phyloP scores from a whole-genome alignment of 2,329 filamentous ascomycete species.

The Fusarium sp. region DNA sequence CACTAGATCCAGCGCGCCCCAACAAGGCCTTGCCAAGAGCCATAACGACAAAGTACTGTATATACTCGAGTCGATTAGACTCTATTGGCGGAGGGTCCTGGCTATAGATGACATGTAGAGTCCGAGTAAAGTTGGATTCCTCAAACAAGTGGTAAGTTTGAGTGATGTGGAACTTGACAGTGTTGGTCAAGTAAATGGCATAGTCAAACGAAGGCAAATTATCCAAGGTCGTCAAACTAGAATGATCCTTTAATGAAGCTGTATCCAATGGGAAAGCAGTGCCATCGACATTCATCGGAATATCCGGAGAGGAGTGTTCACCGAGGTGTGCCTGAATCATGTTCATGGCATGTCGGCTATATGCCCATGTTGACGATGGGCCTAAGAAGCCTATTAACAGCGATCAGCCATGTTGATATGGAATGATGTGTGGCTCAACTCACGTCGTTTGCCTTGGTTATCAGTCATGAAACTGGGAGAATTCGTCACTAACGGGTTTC shows the following conservation, averaged over 20 bases:
- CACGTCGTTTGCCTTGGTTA: neutral
- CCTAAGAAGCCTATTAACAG: slow-evolving; percentile 4
- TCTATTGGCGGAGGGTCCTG: neutral
- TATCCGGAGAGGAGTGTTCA: neutral
- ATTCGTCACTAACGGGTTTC: neutral
- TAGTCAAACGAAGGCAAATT: slow-evolving; percentile 13
- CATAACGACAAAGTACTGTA: slow-evolving; percentile 19
- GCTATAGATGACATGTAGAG: neutral
- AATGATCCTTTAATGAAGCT: neutral
- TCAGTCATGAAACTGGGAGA: neutral
- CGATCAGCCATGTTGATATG: neutral
- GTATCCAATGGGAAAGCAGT: slow-evolving; percentile 8
- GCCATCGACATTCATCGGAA: slow-evolving; percentile 14
- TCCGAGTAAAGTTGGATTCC: slow-evolving; percentile 7
- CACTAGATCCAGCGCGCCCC: neutral
- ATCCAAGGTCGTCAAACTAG: neutral
- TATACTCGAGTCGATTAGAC: neutral
- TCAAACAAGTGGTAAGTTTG: slow-evolving; percentile 21
- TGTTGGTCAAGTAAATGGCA: slow-evolving; percentile 14
- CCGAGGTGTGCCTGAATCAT: slow-evolving; percentile 10
- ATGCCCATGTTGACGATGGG: slow-evolving; percentile 20
- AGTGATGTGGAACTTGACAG: slow-evolving; percentile 17
- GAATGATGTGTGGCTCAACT: neutral
- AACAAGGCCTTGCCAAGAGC: slow-evolving; percentile 13
- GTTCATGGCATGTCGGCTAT: slow-evolving; percentile 18